Evolutionary conservation across 1,284 basidiomycete genomes (phyloP), one percentile per base, ranked within the genome.

Genomic region (Naganishia cerealis): DNA sequence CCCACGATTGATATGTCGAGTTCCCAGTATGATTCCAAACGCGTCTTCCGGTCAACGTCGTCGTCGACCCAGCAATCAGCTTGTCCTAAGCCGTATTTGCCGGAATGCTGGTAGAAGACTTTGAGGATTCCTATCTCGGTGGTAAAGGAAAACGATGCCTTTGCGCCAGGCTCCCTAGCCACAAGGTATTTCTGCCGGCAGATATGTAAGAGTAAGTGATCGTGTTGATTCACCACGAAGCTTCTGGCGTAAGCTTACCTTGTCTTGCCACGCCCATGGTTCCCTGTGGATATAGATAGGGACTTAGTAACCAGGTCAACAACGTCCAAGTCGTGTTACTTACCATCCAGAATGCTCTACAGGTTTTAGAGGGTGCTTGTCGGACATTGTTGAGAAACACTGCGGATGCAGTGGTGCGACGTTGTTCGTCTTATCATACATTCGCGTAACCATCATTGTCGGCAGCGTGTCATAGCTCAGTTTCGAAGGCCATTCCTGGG

Each of bases 21-120:
- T 18, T n/a, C n/a, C 67, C 67, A 69, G 42, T 74, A 76, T 12
- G 74, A 78, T 33, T 77, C 75, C 15, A 78, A 61, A 18, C 67
- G 69, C 48, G 65, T 66, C n/a, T 58, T 70, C 39, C 66, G 48
- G 21, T 71, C 62, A 7, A 10, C 52, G 8, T 74, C 72, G 38
- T 75, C 72, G 57, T 79, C 77, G 10, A 79, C 72, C 77, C 76
- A 78, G 70, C 79, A 79, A 24, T 58, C 62, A 29, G 73, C 70
- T 16, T 70, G 73, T 5, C 78, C 79, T 4, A 79, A 71, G 16
- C 73, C 72, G 52, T 76, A 80, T 39, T 72, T 66, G 5, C 57
- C 66, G 33, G 73, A 77, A 13, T 74, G 72, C 8, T 78, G 75
- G 68, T 76, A 77, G 68, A 77, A 74, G 40, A 80, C 63, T 46